Evolutionary conservation across 2,329 filamentous ascomycete species (phyloP).

Genomic region (Coniochaeta sp.): DNA sequence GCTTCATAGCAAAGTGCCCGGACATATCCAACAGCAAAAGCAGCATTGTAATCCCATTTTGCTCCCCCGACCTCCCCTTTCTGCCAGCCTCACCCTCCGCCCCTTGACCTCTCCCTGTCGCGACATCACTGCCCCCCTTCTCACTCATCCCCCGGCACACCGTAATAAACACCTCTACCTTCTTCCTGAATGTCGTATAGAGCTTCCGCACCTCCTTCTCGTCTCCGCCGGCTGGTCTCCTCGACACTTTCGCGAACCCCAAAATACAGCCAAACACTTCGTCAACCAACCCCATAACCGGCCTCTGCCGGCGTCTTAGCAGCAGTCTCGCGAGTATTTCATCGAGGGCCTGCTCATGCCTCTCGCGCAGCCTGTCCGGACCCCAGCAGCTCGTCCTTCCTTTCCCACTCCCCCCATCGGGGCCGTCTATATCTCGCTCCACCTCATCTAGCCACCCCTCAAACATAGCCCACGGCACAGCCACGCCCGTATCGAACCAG

Average conservation of each 20-base stretch:
- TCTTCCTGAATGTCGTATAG: constrained; percentile 62
- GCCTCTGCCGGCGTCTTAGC: constrained; percentile 66
- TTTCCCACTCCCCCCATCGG: constrained; percentile 15
- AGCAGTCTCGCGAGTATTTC: constrained; percentile 68
- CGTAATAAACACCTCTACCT: constrained; percentile 65
- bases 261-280: constrained; percentile 70
- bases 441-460: constrained; percentile 57
- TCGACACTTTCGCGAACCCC: constrained; percentile 52
- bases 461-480: constrained; percentile 65
- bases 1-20: not conserved
- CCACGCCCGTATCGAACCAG: constrained; percentile 72
- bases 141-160: constrained; percentile 63
- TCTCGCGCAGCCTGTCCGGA: constrained; percentile 57
- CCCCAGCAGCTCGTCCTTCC: constrained; percentile 31
- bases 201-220: constrained; percentile 31
- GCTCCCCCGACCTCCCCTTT: constrained; percentile 10
- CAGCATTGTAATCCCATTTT: constrained; percentile 14
- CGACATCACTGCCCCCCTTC: constrained; percentile 42
- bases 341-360: constrained; percentile 68
- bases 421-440: constrained; percentile 28
- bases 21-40: constrained; percentile 21
- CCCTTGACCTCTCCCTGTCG: constrained; percentile 11
- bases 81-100: constrained; percentile 16
- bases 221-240: constrained; percentile 21
- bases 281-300: constrained; percentile 65